Evolutionary conservation across 495 filamentous ascomycete species (phyloP), one percentile per base, ranked within the genome.

Genomic region (Neurospora sp.): DNA sequence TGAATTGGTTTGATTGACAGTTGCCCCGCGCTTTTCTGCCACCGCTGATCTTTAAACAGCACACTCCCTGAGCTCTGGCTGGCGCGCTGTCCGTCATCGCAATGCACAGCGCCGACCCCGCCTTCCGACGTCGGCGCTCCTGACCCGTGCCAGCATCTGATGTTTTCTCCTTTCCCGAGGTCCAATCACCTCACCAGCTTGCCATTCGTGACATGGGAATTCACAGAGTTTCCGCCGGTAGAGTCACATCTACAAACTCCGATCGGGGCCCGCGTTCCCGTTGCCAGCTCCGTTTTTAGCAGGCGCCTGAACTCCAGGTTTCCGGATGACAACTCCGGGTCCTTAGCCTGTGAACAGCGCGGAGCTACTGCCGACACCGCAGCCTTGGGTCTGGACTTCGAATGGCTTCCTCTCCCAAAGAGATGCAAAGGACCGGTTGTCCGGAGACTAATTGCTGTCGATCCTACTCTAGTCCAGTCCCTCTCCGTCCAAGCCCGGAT

Each of bases 61-160:
- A 66, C 53, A 3, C 53, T 44, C 44, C 16, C 72, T 74, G 74
- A 77, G 69, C 74, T 77, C 69, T 31, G 20, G 46, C 27, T 31
- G 27, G 53, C 53, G 53, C 22, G 22, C 48, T 61, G 53, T 61
- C 46, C 31, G 22, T 16, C 53, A 61, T 61, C 22, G 22, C 27
- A 61, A 66, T 14, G 53, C 53, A 66, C 53, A 35, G 3, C 27
- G 53, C 40, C 70, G 69, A 76, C 77, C 79, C 79, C 78, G 74
- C 79, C 76, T 77, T 80, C 79, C 78, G 79, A 79, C 70, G 75
- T 80, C 79, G 79, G 78, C 76, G 39, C 70, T 37, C 4, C 18
- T 35, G 41, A n/a, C 18, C 69, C 35, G 10, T 40, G 39, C 69
- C 38, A 70, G 12, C 69, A 70, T 31, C 27, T 31, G 27, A 31